Evolutionary conservation across 2,329 filamentous ascomycete genomes (phyloP), one percentile per base, ranked within the genome.

Genomic region (Coniochaeta sp.): DNA sequence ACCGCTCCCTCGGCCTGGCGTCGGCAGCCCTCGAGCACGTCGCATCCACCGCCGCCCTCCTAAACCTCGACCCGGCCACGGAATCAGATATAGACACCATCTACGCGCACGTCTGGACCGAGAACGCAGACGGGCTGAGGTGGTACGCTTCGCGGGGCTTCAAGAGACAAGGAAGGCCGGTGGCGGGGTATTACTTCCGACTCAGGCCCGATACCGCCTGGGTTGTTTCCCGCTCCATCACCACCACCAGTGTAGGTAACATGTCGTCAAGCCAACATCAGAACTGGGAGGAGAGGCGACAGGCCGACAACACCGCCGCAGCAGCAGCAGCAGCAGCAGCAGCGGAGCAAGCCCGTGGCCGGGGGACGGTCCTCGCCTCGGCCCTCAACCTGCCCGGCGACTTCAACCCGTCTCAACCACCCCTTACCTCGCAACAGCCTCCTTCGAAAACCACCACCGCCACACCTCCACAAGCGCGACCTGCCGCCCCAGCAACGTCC

Each of bases 61-160:
- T 65, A n/a, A 58, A 59, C 8, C 28, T 33, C 14, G 27, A 26
- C 20, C 16, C 9, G 6, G 47, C 22, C 12, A 6, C 47, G 3
- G 65, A 56, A 14, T 64, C 72, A 55, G 61, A 72, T 47, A 71
- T 75, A 30, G 59, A 58, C 31, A 59, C 71, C 40, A 69, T 84
- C 14, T 85, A 81, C 57, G 83, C 83, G 4, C 83, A 87, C 63
- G 83, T 86, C 14, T 87, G 83, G 83, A 83, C 82, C 10, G 75
- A 82, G 53, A 86, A 85, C 62, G 73, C 77, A 2, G 82, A 85
- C 18, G 83, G 76, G 0, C 65, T 86, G 55, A 71, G 71, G 52
- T 87, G 83, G 83, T 87, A 87, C 66, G 60, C 69, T 28, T 71
- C 72, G 22, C 73, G 80, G 9, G 80, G 81, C 3, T 87, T 87